phyloP scores from a whole-genome alignment of 495 filamentous ascomycete species.

The Podospora tetraspora region DNA sequence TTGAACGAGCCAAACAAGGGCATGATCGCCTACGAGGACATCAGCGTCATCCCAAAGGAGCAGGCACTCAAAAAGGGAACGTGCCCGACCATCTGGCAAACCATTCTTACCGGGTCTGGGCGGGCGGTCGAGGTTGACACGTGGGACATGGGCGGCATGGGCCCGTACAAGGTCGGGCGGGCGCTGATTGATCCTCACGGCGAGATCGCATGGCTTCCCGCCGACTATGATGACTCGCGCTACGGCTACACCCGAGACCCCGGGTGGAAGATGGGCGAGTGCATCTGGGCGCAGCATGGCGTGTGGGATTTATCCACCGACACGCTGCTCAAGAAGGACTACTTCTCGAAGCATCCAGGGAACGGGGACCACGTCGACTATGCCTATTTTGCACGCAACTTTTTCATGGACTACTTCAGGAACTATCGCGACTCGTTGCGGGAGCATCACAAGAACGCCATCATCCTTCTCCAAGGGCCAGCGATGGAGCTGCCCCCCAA shows the following conservation, averaged over 20 bases:
- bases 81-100: slow-evolving; percentile 91
- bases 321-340: slow-evolving; percentile 73
- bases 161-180: slow-evolving; percentile 81
- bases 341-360: slow-evolving; percentile 71
- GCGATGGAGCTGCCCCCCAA: slow-evolving; percentile 85
- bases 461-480: slow-evolving; percentile 88
- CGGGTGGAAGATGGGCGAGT: slow-evolving; percentile 86
- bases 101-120: slow-evolving; percentile 83
- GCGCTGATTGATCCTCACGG: slow-evolving; percentile 85
- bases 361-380: slow-evolving; percentile 71
- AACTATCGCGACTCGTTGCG: slow-evolving; percentile 69
- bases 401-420: slow-evolving; percentile 82
- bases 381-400: slow-evolving; percentile 78
- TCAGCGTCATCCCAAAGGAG: slow-evolving; percentile 74
- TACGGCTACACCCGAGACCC: slow-evolving; percentile 90
- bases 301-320: slow-evolving; percentile 86
- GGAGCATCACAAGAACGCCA: slow-evolving; percentile 66
- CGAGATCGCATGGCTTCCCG: slow-evolving; percentile 74
- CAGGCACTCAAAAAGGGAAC: slow-evolving; percentile 92
- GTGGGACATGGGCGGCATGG: slow-evolving; percentile 90
- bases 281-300: slow-evolving; percentile 94
- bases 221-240: slow-evolving; percentile 70
- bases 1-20: slow-evolving; percentile 93
- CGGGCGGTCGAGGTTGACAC: slow-evolving; percentile 81
- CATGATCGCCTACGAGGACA: slow-evolving; percentile 77